Evolutionary conservation across 345 rosid species (phyloP).

Genomic region (Lepidium didymum): DNA sequence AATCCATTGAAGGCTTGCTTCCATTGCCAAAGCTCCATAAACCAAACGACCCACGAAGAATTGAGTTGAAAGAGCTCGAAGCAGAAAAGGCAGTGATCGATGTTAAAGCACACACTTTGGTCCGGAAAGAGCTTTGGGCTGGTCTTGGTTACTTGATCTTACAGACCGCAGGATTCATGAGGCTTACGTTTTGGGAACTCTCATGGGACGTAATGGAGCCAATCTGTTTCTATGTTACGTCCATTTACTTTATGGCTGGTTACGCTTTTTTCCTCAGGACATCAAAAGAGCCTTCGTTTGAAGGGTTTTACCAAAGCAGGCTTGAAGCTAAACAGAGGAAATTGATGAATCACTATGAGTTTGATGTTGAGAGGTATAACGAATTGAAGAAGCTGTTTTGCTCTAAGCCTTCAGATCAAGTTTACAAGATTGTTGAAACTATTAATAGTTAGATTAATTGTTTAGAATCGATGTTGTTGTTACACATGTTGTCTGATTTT

Average conservation of each 20-base stretch:
- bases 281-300: conserved; percentile 78
- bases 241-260: conserved; percentile 65
- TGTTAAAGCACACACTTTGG: conserved; percentile 43
- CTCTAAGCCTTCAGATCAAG: conserved; percentile 10
- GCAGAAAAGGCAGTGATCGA: conserved; percentile 49
- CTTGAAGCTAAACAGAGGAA: conserved; percentile 53
- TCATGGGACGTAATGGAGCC: conserved; percentile 99
- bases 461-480: conserved; percentile 18
- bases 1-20: conserved; percentile 60
- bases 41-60: conserved; percentile 46
- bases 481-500: conserved; percentile 16
- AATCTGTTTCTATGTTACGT: conserved; percentile 82
- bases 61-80: conserved; percentile 56
- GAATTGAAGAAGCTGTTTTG: conserved; percentile 42
- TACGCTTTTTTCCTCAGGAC: conserved; percentile 86
- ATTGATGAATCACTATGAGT: conserved; percentile 40
- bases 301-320: conserved; percentile 83
- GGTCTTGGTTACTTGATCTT: conserved; percentile 64
- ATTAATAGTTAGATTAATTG: background rate
- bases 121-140: conserved; percentile 70
- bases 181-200: conserved; percentile 97
- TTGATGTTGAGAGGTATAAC: conserved; percentile 50
- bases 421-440: conserved; percentile 24
- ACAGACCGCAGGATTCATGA: conserved; percentile 86
- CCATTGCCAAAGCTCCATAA: conserved; percentile 35